Base-by-base conservation (phyloP, 192 early-diverging fungal genomes). In the Coemansia sp. region DNA sequence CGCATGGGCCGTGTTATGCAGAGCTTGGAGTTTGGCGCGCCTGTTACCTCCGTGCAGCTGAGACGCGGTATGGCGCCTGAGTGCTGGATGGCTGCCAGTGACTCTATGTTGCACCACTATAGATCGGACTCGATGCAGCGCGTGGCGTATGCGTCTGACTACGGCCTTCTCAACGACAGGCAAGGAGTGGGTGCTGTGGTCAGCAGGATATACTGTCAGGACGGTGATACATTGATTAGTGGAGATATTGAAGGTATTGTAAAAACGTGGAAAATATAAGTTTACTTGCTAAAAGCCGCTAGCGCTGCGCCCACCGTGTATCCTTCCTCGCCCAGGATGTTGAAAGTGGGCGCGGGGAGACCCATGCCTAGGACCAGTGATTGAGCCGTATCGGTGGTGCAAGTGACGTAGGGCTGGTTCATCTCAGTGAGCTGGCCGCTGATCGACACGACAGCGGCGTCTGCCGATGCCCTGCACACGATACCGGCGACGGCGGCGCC, bases 1-100 rank as follows among this genome's bases (percentile, higher is more conserved):
- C 83, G 91, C n/a, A 91, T 87, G 14, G 90, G 90, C 39, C 80
- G 81, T 0, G 75, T 87, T 3, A 79, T 89, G 49, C 90, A 91
- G 53, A 85, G 76, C 42, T 60, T 89, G 7, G 67, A 70, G 9
- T 89, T 88, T 71, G 84, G 23, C 5, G 62, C 82, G 16, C 68
- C 84, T n/a, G 82, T 93, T 14, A 64, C 74, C 4, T 53, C 53
- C 5, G 72, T 74, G 33, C 75, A 74, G 63, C 64, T 82, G 33
- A 39, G 21, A 17, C 65, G 21, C 65, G 39, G 9, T 4, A 57
- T 26, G 9, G 70, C 62, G 35, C 68, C 66, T 6, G 86, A 88
- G 77, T 87, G 88, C 59, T 79, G 87, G 66, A 69, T 87, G 13
- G 81, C 87, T 6, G 85, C 87, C 2, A 73, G 82, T 2, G 84